Evolutionary conservation across 73 alveolate species (phyloP), one percentile per base, ranked within the genome.

Genomic region (Halteria grandinella): DNA sequence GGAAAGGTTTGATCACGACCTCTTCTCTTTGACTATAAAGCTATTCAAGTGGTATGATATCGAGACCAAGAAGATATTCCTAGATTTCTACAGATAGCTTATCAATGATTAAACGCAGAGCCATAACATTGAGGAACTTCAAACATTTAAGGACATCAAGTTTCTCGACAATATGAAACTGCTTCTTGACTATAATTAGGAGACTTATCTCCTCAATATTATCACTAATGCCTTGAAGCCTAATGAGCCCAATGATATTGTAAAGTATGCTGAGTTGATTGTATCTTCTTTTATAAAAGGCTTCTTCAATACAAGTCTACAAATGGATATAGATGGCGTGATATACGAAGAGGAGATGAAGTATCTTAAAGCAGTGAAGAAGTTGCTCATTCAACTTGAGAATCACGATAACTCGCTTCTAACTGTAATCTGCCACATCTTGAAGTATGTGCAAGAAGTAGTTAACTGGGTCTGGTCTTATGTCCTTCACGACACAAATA

Each of bases 81-180:
- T 60, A 17, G 27, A 60, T 33, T 60, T 60, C 77, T 60, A 21
- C 21, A 60, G 43, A 49, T 21, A 60, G 24, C 21, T 34, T 23
- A 2, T 60, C 14, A 59, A 60, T 29, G 29, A n/a, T n/a, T n/a
- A n/a, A n/a, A n/a, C n/a, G n/a, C n/a, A n/a, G n/a, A n/a, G n/a
- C n/a, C n/a, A n/a, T n/a, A n/a, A n/a, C n/a, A n/a, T n/a, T n/a
- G n/a, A n/a, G n/a, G n/a, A n/a, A n/a, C n/a, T n/a, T n/a, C n/a
- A n/a, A n/a, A n/a, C n/a, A n/a, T 53, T 53, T 17, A 18, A 53
- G 47, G 39, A 11, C 28, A 20, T 15, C 17, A 10, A 20, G n/a
- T n/a, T n/a, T n/a, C n/a, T n/a, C n/a, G n/a, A n/a, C n/a, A n/a
- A n/a, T n/a, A n/a, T n/a, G n/a, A n/a, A n/a, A n/a, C n/a, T n/a